Percentiles rank a stretch among this genome's conserved stretches.
Conservation (phyloP, 2,329 filamentous ascomycete species). For the Sclerotinia spermophila region DNA sequence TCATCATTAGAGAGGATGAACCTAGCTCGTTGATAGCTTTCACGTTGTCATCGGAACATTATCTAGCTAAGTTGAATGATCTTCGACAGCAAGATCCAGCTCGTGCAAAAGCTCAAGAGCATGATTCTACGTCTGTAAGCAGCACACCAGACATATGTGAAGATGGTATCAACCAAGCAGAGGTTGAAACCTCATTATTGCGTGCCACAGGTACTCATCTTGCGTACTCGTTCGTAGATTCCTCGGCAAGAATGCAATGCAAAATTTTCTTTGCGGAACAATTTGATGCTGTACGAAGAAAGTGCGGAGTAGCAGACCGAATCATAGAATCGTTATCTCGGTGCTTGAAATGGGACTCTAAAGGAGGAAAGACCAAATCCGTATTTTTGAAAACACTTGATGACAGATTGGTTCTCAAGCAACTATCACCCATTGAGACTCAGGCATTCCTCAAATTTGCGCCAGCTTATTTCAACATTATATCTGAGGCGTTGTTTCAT, state of each 20-base stretch:
- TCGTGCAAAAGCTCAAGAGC: conserved; percentile 35
- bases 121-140: conserved; percentile 34
- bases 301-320: conserved; percentile 88
- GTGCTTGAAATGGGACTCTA: conserved; percentile 96
- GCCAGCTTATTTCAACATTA: conserved; percentile 94
- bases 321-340: conserved; percentile 93
- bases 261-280: conserved; percentile 99
- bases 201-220: conserved; percentile 86
- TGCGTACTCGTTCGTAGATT: conserved; percentile 92
- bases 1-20: conserved; percentile 96
- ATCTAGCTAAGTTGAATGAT: conserved; percentile 70
- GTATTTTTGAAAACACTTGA: conserved; percentile 96
- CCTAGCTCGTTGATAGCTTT: conserved; percentile 95
- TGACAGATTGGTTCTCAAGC: conserved; percentile 78
- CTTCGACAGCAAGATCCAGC: conserved; percentile 54
- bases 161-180: conserved; percentile 54
- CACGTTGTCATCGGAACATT: conserved; percentile 82
- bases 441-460: conserved; percentile 93
- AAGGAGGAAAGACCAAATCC: conserved; percentile 96
- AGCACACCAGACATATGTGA: conserved; percentile 33
- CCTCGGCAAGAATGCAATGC: conserved; percentile 91
- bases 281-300: conserved; percentile 88
- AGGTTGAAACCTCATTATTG: conserved; percentile 80
- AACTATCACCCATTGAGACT: conserved; percentile 84
- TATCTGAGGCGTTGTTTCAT: conserved; percentile 93